A percentile compares a stretch with the other conserved stretches of the same genome.
These are phyloP conservation scores for Kodamaea kakaduensis DNA, from an alignment of 805 yeast species.

Conservation along the genomic window DNA sequence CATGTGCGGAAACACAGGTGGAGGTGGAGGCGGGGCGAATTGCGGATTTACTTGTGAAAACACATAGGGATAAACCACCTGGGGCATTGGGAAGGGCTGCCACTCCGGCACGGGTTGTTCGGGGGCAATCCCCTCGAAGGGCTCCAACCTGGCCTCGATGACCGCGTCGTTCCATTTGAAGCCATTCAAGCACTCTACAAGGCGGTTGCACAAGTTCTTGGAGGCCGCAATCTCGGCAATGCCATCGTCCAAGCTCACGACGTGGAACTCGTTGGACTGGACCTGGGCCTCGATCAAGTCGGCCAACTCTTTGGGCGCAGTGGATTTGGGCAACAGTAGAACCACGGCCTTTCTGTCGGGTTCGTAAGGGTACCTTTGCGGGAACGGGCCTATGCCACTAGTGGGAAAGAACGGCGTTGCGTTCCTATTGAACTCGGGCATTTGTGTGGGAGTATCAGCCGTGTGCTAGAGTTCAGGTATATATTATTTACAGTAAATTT, in stretches of 20 bases:
- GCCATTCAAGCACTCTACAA: conserved; percentile 17
- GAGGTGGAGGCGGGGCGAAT: neutral
- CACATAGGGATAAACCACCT: neutral
- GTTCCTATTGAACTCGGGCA: conserved; percentile 1
- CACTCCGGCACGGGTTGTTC: conserved; percentile 2
- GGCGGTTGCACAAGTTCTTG: conserved; percentile 2
- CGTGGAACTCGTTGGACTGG: conserved; percentile 7
- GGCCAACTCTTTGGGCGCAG: too few relatives aligned
- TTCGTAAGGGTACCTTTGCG: neutral
- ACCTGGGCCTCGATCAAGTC: conserved; percentile 13
- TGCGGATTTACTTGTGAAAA: neutral
- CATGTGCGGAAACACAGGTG: neutral
- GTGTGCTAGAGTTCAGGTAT: neutral
- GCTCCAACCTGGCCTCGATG: conserved; percentile 15
- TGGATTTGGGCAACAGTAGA: neutral
- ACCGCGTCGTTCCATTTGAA: conserved; percentile 21
- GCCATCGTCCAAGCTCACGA: conserved; percentile 2
- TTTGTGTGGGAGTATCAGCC: neutral
- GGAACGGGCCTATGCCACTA: neutral
- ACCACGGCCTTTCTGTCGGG: neutral
- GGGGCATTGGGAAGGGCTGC: conserved; percentile 2
- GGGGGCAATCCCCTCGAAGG: conserved; percentile 3
- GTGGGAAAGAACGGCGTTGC: conserved; percentile 1
- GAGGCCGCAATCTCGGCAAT: conserved; percentile 3
- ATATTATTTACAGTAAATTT: neutral